Conservation (phyloP, 31 red algal genomes). For the Porphyra umbilicalis region DNA sequence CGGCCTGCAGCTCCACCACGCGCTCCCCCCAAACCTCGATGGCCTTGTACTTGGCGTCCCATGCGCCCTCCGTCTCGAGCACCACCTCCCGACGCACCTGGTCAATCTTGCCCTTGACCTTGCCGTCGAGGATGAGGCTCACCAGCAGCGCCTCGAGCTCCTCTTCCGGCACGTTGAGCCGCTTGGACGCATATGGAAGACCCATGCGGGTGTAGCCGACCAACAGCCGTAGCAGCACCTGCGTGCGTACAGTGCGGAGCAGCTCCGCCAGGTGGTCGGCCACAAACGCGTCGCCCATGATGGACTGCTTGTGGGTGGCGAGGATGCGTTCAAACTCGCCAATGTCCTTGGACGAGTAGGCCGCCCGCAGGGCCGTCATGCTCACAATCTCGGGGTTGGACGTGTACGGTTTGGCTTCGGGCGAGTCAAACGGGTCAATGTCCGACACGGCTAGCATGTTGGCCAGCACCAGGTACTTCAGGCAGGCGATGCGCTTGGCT, state of each 20-base stretch:
- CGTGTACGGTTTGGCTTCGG: constrained; percentile 94
- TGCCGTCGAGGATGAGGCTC: constrained; percentile 83
- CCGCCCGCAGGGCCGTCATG: constrained; percentile 70
- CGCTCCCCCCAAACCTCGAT: constrained; percentile 68
- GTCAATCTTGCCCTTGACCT: constrained; percentile 82
- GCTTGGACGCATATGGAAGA: constrained; percentile 67
- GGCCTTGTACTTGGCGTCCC: constrained; percentile 48
- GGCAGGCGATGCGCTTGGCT: constrained; percentile 69
- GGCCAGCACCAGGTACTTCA: constrained; percentile 96
- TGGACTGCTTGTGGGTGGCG: constrained; percentile 58
- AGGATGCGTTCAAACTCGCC: constrained; percentile 81
- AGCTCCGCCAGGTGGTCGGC: constrained; percentile 74
- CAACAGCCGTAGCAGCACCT: constrained; percentile 83
- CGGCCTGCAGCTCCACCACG: constrained; percentile 24
- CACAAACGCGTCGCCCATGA: constrained; percentile 94
- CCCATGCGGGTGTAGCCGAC: constrained; percentile 79
- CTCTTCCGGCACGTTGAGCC: constrained; percentile 63
- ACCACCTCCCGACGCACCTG: constrained; percentile 73
- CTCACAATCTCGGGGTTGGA: constrained; percentile 82
- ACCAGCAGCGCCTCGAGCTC: constrained; percentile 90
- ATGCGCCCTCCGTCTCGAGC: constrained; percentile 26
- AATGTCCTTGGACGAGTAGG: constrained; percentile 85
- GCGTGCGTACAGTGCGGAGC: constrained; percentile 61
- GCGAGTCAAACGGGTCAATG: constrained; percentile 96
- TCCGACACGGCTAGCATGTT: constrained; percentile 88